Base-by-base conservation (phyloP, 768 basidiomycete genomes). In the Macrolepiota albuminosa region DNA sequence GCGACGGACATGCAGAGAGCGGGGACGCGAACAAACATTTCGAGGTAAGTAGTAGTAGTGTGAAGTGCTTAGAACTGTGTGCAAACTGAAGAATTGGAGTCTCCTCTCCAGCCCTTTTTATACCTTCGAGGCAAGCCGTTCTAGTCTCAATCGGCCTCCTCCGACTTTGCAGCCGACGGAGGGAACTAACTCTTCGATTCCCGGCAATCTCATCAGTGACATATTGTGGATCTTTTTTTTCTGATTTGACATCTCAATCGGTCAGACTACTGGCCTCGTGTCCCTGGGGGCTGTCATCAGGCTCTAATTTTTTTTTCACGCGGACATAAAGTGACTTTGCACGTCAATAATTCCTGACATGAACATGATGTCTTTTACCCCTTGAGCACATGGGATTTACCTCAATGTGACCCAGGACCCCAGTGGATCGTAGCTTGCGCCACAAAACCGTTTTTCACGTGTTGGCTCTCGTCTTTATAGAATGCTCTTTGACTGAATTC, bases 21-120 rank as follows among this genome's bases (percentile, higher is more conserved):
- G 40, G 55, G 39, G 42, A 59, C 16, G 37, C 64, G 64, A 62
- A 50, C 54, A 33, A 61, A 61, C 64, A 65, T 65, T 36, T n/a
- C n/a, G 40, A 50, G 31, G 16, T 33, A 10, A 50, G 18, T 50
- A 31, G 29, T 13, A 55, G 56, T 24, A 16, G 42, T 57, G 54
- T 57, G 47, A 48, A 14, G 24, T 46, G 54, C 18, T 53, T 52
- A 59, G 60, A 57, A 61, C 59, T 62, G 56, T 31, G 54, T 58
- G 39, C 24, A 46, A 24, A 63, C 53, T 63, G 54, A 61, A 56
- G 54, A 55, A 56, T 42, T 18, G 33, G 9, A 0, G 21, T 48
- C 40, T 59, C 51, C 42, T 24, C 61, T 49, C 4, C 21, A 46
- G 45, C 24, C 11, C 21, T 46, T 26, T 43, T 61, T 59, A 59